These are phyloP conservation scores for Zhuliangozyma parablackwelliae DNA, from an alignment of 1,139 yeast species.

Conservation along the genomic window DNA sequence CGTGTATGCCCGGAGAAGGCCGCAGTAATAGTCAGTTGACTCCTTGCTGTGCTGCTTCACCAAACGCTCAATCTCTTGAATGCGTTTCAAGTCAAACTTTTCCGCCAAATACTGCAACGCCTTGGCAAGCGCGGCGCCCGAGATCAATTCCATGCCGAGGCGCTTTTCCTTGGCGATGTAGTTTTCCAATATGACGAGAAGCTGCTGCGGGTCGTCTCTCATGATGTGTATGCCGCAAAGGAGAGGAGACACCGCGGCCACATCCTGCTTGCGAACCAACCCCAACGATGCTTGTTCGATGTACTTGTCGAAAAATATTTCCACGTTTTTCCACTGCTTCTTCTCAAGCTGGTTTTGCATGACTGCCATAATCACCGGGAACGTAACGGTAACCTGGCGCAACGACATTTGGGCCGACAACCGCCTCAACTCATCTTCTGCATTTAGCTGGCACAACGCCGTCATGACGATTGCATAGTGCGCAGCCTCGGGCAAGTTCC, in stretches of 20 bases:
- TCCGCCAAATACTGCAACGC: constrained; percentile 18
- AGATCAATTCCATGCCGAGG: constrained; percentile 14
- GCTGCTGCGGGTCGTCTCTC: constrained; percentile 29
- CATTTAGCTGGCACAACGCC: constrained; percentile 58
- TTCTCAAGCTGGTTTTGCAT: constrained; percentile 47
- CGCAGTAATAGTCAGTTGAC: constrained; percentile 12
- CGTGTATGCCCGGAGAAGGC: constrained; percentile 25
- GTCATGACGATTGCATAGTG: constrained; percentile 66
- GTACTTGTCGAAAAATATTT: constrained; percentile 17
- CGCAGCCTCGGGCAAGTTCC: constrained; percentile 48
- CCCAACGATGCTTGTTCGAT: background rate
- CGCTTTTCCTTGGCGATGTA: constrained; percentile 20
- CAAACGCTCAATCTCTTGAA: constrained; percentile 17
- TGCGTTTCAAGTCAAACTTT: constrained; percentile 19
- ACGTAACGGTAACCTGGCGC: constrained; percentile 47
- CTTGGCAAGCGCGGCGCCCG: constrained; percentile 12
- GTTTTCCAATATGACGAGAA: constrained; percentile 39
- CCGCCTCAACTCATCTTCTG: constrained; percentile 47
- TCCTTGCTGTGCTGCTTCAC: constrained; percentile 16
- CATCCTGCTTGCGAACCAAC: constrained; percentile 2
- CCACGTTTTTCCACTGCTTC: constrained; percentile 25
- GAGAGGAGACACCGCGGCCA: constrained; percentile 27
- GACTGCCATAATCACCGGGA: constrained; percentile 44
- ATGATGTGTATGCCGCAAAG: constrained; percentile 39
- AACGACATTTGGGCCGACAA: constrained; percentile 46